These are phyloP conservation scores for Penicillium roqueforti DNA, from an alignment of 495 filamentous ascomycete genomes.

Conservation along the genomic window DNA sequence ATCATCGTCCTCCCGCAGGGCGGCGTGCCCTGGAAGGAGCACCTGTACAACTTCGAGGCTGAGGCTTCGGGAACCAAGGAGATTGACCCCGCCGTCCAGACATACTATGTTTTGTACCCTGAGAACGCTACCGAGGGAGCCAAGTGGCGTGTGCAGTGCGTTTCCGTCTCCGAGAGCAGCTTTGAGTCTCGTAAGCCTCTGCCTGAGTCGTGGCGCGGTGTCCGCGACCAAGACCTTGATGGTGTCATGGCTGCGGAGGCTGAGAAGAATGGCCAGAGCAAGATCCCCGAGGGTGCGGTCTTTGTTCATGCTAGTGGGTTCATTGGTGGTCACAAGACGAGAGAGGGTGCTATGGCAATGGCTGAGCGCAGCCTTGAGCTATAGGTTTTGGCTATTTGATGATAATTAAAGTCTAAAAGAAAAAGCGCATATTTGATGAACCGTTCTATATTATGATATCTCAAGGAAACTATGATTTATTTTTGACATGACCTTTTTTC, in stretches of 20 bases:
- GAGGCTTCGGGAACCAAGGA: slow-evolving; percentile 40
- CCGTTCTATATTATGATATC: slow-evolving; percentile 5
- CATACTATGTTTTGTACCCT: slow-evolving; percentile 86
- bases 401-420: not conserved
- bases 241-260: slow-evolving; percentile 60
- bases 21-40: slow-evolving; percentile 89
- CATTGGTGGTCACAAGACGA: slow-evolving; percentile 90
- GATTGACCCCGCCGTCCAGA: slow-evolving; percentile 41
- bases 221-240: slow-evolving; percentile 79
- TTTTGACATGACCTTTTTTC: not conserved
- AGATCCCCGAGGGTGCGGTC: slow-evolving; percentile 61
- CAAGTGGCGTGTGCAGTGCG: slow-evolving; percentile 91
- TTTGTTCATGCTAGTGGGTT: slow-evolving; percentile 96
- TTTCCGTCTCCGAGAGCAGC: slow-evolving; percentile 71
- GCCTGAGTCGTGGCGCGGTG: slow-evolving; percentile 85
- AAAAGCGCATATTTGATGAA: slow-evolving; percentile 13
- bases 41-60: slow-evolving; percentile 83
- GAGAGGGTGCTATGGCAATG: slow-evolving; percentile 85
- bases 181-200: slow-evolving; percentile 88
- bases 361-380: slow-evolving; percentile 65
- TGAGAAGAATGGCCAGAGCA: slow-evolving; percentile 36
- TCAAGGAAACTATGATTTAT: not conserved
- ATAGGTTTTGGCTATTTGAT: slow-evolving; percentile 22
- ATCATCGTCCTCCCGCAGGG: slow-evolving; percentile 74
- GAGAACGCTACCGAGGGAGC: slow-evolving; percentile 64